Conservation (phyloP, 129 eudicot genomes). For the Daucus carota region DNA sequence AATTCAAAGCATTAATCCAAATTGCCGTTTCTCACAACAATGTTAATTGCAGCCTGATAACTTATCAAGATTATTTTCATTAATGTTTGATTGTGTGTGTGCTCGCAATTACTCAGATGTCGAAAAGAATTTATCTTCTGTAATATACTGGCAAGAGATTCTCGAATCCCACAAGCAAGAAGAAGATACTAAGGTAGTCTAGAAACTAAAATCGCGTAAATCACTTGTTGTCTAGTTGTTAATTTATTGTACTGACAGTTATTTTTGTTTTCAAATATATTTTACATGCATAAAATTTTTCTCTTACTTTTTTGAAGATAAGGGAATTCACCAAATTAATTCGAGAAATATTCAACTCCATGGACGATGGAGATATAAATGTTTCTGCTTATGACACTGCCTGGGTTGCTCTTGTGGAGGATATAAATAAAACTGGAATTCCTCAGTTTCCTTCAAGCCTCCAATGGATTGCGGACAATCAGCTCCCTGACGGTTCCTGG, state of each 20-base stretch:
- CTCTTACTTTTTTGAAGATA: conserved; percentile 16
- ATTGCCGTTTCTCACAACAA: too few relatives aligned
- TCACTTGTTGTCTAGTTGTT: too few relatives aligned
- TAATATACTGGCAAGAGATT: too few relatives aligned
- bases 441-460: conserved; percentile 77
- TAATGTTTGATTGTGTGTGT: neutral
- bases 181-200: too few relatives aligned
- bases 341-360: conserved; percentile 36
- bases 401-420: conserved; percentile 86
- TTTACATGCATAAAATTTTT: neutral
- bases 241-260: too few relatives aligned
- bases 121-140: too few relatives aligned
- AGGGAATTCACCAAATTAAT: conserved; percentile 24
- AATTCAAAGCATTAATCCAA: neutral
- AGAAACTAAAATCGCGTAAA: too few relatives aligned
- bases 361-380: conserved; percentile 74
- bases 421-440: conserved; percentile 25
- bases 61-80: too few relatives aligned
- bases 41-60: too few relatives aligned
- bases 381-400: conserved; percentile 84
- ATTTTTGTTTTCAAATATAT: neutral
- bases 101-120: neutral
- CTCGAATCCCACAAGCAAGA: too few relatives aligned
- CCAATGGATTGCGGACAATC: conserved; percentile 66
- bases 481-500: conserved; percentile 80